phyloP scores from a whole-genome alignment of 2,329 filamentous ascomycete species.

The Aureobasidium sp. region DNA sequence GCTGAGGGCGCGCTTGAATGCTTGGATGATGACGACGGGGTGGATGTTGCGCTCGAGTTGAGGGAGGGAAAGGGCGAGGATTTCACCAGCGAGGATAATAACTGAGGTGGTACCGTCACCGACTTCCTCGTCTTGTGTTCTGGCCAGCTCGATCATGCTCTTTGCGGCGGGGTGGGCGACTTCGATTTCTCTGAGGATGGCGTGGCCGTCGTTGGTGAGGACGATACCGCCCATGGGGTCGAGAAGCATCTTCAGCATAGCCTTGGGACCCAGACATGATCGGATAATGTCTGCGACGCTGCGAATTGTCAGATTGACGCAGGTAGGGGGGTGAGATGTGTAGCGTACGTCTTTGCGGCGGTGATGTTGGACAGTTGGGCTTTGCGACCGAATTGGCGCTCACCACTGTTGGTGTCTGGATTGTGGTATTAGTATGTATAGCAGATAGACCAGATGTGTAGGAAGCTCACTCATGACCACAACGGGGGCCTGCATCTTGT shows the following conservation, averaged over 20 bases:
- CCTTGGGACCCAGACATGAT: constrained; percentile 98
- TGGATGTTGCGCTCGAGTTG: constrained; percentile 99
- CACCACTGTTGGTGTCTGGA: constrained; percentile 76
- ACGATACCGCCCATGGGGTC: constrained; percentile 99
- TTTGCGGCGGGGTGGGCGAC: constrained; percentile 97
- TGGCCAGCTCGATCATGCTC: constrained; percentile 99
- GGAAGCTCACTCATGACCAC: constrained; percentile 32
- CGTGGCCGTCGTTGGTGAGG: constrained; percentile 96
- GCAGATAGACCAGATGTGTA: neutral
- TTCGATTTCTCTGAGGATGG: constrained; percentile 97
- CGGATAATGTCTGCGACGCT: constrained; percentile 98
- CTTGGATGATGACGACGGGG: constrained; percentile 94
- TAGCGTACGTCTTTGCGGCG: constrained; percentile 82
- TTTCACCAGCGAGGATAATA: constrained; percentile 95
- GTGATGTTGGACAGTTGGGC: constrained; percentile 98
- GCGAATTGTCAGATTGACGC: constrained; percentile 18
- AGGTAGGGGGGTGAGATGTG: neutral
- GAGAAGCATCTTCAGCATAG: constrained; percentile 99
- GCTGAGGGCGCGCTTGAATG: constrained; percentile 91
- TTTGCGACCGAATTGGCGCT: constrained; percentile 92
- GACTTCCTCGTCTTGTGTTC: constrained; percentile 98
- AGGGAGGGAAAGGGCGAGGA: constrained; percentile 88
- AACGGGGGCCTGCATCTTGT: constrained; percentile 34
- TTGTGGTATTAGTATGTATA: constrained; percentile 1
- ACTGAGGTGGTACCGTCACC: constrained; percentile 97